phyloP scores from a whole-genome alignment of 2,329 filamentous ascomycete species.

The Ophiosphaerella korrae region DNA sequence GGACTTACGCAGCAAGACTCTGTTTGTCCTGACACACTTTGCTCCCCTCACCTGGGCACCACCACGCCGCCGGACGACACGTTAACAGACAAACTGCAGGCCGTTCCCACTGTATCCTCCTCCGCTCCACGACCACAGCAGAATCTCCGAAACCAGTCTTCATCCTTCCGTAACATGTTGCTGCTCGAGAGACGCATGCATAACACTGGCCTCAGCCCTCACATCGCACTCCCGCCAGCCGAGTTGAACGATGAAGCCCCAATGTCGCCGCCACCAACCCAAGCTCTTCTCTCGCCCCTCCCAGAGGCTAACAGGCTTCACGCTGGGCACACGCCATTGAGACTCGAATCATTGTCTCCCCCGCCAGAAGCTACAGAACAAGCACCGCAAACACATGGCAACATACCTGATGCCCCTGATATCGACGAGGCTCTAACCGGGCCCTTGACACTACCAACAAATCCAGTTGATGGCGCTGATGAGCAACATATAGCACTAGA shows the following conservation, averaged over 20 bases:
- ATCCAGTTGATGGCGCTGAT: conserved; percentile 36
- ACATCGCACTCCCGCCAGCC: conserved; percentile 30
- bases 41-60: conserved; percentile 24
- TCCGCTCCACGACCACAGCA: conserved; percentile 6
- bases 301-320: conserved; percentile 41
- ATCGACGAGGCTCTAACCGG: conserved; percentile 33
- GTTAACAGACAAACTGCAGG: conserved; percentile 26
- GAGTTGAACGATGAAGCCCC: conserved; percentile 33
- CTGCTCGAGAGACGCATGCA: conserved; percentile 31
- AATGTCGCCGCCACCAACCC: conserved; percentile 39
- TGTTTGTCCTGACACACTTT: conserved; percentile 31
- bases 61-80: conserved; percentile 40
- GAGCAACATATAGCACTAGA: conserved; percentile 37
- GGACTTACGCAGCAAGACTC: conserved; percentile 35
- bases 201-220: conserved; percentile 25
- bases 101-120: conserved; percentile 12
- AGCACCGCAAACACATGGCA: conserved; percentile 6
- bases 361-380: conserved; percentile 15
- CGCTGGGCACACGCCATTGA: conserved; percentile 46
- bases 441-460: conserved; percentile 39
- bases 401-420: conserved; percentile 15
- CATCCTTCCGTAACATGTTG: conserved; percentile 15
- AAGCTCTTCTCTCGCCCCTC: conserved; percentile 37
- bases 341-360: conserved; percentile 26
- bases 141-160: conserved; percentile 4